Base-by-base conservation (phyloP, 805 yeast species). In the Ogataea trehaloabstinens region DNA sequence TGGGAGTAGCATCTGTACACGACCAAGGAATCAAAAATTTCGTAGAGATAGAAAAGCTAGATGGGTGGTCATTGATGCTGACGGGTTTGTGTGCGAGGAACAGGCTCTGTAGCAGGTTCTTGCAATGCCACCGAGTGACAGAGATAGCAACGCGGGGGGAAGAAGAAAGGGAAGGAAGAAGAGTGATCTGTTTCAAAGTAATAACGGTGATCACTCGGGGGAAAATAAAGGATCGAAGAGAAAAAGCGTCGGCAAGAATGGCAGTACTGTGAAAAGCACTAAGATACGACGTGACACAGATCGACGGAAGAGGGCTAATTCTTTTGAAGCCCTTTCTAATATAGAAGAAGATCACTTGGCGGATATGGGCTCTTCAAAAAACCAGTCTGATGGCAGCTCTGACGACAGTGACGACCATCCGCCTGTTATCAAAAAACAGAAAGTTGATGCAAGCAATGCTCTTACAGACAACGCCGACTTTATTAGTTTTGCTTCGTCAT, bases 401-500 rank as follows among this genome's bases (percentile, higher is more conserved):
- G 45, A 40, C 6, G 38, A 36, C 28, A 46, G 40, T 4, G 31
- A 32, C 4, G 38, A 40, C 3, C 53, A 48, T 6, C 45, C 46
- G 13, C 46, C 46, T n/a, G 42, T 45, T 3, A 31, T 35, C 17
- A 45, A 31, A 25, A 37, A 35, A 19, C 41, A 35, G 30, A 46
- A 40, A 34, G 36, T 36, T 5, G 39, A n/a, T 13, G 41, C 32
- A 21, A 12, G 15, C 3, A 70, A 72, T 41, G 74, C 64, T 28
- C 54, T 74, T 4, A 52, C 73, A 2, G 63, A 66, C 27, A 73
- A 75, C 41, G 67, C 64, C 35, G 82, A 78, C 40, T 78, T 71
- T 47, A 78, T 78, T 16, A 78, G 73, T 10, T 76, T 78, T 55
- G 82, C 75, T 11, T 63, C 69, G 5, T 70, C 74, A 1, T 71